Percentiles rank a stretch among this genome's conserved stretches.
phyloP scores from a whole-genome alignment of 2,329 filamentous ascomycete genomes.

The Alternaria sp. region DNA sequence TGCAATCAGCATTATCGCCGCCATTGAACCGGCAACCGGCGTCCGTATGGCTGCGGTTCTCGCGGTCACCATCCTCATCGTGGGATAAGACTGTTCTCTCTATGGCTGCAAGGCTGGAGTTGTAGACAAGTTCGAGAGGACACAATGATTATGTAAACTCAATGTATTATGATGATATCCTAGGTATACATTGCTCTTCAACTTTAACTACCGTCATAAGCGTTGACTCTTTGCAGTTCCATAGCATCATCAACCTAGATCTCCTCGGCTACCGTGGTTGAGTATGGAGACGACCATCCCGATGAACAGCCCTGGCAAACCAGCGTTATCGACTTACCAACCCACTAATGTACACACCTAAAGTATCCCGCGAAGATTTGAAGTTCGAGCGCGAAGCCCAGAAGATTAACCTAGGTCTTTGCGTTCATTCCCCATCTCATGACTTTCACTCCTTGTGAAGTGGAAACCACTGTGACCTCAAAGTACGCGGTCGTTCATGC shows the following conservation, averaged over 20 bases:
- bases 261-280: background rate
- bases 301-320: background rate
- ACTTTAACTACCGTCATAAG: background rate
- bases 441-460: background rate
- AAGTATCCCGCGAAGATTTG: background rate
- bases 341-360: background rate
- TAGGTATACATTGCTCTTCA: background rate
- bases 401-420: background rate
- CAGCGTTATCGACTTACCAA: background rate
- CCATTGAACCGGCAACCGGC: background rate
- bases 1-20: background rate
- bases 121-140: background rate
- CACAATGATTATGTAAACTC: background rate
- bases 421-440: background rate
- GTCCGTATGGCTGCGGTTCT: background rate
- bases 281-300: background rate
- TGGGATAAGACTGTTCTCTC: background rate
- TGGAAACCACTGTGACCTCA: background rate
- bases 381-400: background rate
- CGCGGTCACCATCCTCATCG: background rate
- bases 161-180: background rate
- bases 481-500: background rate
- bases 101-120: background rate
- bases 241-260: background rate
- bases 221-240: background rate